These are phyloP conservation scores for Coniella vitis DNA, from an alignment of 2,329 filamentous ascomycete species.

Conservation along the genomic window DNA sequence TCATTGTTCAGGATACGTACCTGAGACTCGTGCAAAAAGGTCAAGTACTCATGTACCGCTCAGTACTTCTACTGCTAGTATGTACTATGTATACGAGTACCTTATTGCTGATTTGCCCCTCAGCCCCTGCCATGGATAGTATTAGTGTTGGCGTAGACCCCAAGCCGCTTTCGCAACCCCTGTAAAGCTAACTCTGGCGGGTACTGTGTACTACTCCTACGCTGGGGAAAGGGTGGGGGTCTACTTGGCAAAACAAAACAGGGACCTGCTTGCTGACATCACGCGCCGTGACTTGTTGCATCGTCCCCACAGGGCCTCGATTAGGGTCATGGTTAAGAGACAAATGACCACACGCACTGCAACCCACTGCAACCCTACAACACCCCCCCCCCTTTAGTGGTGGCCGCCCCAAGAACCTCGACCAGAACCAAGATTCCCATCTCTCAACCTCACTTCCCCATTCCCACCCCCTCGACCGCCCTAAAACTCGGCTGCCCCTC, in stretches of 20 bases:
- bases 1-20: too few species aligned
- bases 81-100: too few species aligned
- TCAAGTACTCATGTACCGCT: too few species aligned
- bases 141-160: too few species aligned
- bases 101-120: too few species aligned
- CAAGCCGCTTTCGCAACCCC: too few species aligned
- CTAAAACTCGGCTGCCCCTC: background rate
- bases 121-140: too few species aligned
- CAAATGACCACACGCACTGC: background rate
- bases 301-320: conserved; percentile 4
- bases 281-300: background rate
- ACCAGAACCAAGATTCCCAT: conserved; percentile 6
- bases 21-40: too few species aligned
- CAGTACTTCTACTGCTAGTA: too few species aligned
- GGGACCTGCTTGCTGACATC: conserved; percentile 3
- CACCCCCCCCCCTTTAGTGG: background rate
- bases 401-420: background rate
- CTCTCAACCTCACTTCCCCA: conserved; percentile 1
- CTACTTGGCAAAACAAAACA: background rate
- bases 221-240: background rate
- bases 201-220: too few species aligned
- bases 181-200: too few species aligned
- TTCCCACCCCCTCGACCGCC: background rate
- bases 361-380: background rate
- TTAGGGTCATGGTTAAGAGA: background rate